phyloP scores from a whole-genome alignment of 1,139 yeast species.

The Oligophagozyma castellii region DNA sequence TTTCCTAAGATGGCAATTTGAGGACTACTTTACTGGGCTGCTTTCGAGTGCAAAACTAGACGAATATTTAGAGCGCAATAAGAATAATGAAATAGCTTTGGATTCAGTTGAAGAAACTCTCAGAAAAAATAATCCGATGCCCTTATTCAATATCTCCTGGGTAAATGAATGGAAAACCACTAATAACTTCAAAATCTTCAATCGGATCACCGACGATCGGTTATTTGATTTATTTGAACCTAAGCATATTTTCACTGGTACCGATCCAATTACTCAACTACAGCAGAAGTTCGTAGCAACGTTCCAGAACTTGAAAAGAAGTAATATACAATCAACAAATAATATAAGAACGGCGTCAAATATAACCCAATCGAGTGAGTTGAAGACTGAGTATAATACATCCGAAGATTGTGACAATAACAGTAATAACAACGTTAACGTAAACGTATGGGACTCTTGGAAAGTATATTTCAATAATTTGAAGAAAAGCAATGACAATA shows the following conservation, averaged over 20 bases:
- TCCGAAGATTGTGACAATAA: not conserved
- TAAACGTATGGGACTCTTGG: conserved; percentile 7
- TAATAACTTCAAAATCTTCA: conserved; percentile 57
- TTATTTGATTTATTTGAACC: conserved; percentile 82
- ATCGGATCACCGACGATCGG: conserved; percentile 68
- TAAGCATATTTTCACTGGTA: conserved; percentile 36
- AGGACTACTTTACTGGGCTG: conserved; percentile 72
- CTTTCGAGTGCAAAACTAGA: conserved; percentile 60
- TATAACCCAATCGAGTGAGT: not conserved
- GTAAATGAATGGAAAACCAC: conserved; percentile 53
- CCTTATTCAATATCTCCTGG: conserved; percentile 42
- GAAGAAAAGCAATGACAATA: conserved; percentile 2
- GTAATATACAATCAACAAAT: conserved; percentile 3
- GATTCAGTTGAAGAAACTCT: conserved; percentile 14
- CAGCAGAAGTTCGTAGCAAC: conserved; percentile 22
- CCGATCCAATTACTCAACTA: conserved; percentile 21
- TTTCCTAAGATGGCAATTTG: conserved; percentile 74
- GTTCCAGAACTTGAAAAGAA: conserved; percentile 18
- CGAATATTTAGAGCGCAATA: conserved; percentile 35
- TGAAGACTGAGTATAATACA: not conserved
- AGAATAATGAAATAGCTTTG: conserved; percentile 24
- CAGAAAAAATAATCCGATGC: conserved; percentile 29
- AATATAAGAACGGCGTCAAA: conserved; percentile 2
- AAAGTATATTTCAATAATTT: conserved; percentile 7
- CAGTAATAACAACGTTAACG: not conserved